Conservation (phyloP, 202 grass and related monocot species). For the Schoenoplectus triqueter region DNA sequence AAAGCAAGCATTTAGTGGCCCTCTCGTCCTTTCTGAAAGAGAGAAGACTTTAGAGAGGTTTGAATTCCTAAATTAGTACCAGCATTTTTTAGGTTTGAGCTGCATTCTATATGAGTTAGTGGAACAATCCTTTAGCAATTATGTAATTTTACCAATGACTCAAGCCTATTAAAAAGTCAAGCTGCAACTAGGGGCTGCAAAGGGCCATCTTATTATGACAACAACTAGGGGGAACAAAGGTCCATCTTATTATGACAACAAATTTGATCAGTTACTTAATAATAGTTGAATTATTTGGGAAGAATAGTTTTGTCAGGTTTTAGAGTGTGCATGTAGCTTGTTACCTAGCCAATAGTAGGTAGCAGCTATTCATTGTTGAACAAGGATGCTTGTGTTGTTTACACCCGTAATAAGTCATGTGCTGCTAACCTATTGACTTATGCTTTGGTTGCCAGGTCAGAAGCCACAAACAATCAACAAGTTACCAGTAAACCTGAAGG, state of each 20-base stretch:
- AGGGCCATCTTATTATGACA: not conserved
- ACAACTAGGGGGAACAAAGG: not conserved
- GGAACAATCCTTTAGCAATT: not conserved
- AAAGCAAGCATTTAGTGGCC: constrained; percentile 68
- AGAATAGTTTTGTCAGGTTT: not conserved
- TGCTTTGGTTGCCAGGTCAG: constrained; percentile 54
- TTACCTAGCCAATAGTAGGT: not conserved
- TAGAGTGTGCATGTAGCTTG: not conserved
- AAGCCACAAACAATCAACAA: constrained; percentile 49
- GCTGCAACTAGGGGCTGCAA: not conserved
- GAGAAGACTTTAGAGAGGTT: constrained; percentile 71
- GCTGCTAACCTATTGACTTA: not conserved
- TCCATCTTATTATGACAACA: constrained; percentile 9
- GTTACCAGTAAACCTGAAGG: constrained; percentile 67
- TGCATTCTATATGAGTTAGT: not conserved
- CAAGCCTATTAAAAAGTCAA: constrained; percentile 10
- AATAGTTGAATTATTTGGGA: constrained; percentile 5
- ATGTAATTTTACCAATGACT: not conserved
- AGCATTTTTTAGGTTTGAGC: constrained; percentile 23
- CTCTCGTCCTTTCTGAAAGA: constrained; percentile 60
- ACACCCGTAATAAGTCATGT: not conserved
- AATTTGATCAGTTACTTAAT: not conserved
- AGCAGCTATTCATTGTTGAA: not conserved
- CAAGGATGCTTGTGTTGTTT: not conserved
- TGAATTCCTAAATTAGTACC: constrained; percentile 22